Base-by-base conservation (phyloP, 257 asterid species). In the Misopates orontium region DNA sequence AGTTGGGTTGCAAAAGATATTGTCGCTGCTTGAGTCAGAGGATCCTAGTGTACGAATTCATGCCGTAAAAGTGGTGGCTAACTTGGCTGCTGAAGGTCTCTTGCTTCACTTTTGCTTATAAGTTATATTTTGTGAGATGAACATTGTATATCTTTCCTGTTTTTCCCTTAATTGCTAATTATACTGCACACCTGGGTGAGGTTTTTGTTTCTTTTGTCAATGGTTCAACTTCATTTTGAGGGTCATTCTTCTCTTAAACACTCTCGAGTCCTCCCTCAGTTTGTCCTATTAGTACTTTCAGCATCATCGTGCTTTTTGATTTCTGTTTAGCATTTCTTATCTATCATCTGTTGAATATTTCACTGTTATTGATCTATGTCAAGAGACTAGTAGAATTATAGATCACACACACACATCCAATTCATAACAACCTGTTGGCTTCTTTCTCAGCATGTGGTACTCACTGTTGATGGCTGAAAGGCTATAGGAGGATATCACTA, bases 41-140 rank as follows among this genome's bases (percentile, higher is more conserved):
- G 99, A 94, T 78, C 86, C 94, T 44, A 84, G 69, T 73, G 97
- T 88, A 45, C 90, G 95, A 73, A 88, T 91, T 79, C 97, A 94
- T 85, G 99, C 99, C 24, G 99, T 91, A 69, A 94, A 94, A 84
- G 98, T 94, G 56, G 96, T 94, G 69, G 99, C 99, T 70, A 94
- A 94, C 85, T 84, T 94, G 60, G 99, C 99, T 59, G 99, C 99
- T 58, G 98, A 94, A 87, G 99, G 99, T 94, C 72, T 68, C 75
- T 24, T 49, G 18, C 75, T 59, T 55, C 24, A 31, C 67, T 69
- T 68, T 69, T 64, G 42, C 42, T 36, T 52, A 40, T n/a, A 60
- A 40, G 41, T 53, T 65, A 47, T 19, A 24, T 55, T 47, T 47
- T 60, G 50, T 55, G 60, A 49, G 32, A 60, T 67, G 68, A 45